Evolutionary conservation across 176 grass and related monocot species (phyloP), one percentile per base, ranked within the genome.

Genomic region (Microstegium vimineum): DNA sequence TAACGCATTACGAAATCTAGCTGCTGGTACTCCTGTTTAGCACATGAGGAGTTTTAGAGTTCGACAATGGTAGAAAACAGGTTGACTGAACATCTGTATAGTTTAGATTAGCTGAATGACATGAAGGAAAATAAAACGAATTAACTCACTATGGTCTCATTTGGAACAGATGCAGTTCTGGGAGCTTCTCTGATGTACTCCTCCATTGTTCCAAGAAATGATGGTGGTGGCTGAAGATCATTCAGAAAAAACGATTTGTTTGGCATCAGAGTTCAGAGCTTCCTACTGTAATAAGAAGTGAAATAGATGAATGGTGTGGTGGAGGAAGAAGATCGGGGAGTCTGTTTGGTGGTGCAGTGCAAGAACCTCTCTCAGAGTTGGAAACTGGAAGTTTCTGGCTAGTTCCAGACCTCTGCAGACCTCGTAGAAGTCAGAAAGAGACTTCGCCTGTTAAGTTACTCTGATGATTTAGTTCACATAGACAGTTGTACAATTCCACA

Each of bases 141-240:
- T n/a, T 10, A 25, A 54, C 87, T 97, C 51, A 94, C 94, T 25
- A 87, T 72, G 70, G 92, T 89, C 82, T 89, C 84, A 35, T 87
- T 82, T 73, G 80, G 61, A 8, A 89, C 45, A 43, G 84, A 34
- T 71, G 47, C 83, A 36, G 74, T 86, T 74, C 81, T 76, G 49
- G 94, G 88, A 17, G 92, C 90, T 90, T 97, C 92, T 90, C 74
- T 92, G 69, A 97, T 94, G 74, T 97, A 97, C 79, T 97, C 94
- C 69, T 97, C 94, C 94, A 97, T 97, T 26, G 94, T 92, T 77
- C 18, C 86, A 43, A 92, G 70, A 89, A 97, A 97, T 27, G 90
- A 89, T 74, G 83, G 12, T 10, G 90, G 92, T 11, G 90, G 90
- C 94, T 97, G 86, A 67, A 30, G 42, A 85, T 79, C 26, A 81